A percentile compares a stretch with the other conserved stretches of the same genome.
phyloP scores from a whole-genome alignment of 2,329 filamentous ascomycete species.

The Penicillium sp. region DNA sequence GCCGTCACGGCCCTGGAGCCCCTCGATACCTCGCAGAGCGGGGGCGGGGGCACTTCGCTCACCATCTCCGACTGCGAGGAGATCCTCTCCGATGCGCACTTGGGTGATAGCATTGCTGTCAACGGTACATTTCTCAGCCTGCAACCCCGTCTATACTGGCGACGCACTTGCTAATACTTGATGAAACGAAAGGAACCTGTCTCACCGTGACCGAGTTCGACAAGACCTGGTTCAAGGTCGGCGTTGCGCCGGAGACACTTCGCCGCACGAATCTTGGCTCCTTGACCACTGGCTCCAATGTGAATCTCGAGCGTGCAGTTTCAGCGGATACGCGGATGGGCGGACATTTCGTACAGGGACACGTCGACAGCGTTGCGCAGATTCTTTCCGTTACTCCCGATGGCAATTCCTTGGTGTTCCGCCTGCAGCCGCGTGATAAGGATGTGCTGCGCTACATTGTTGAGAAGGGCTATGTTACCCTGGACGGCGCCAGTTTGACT shows the following conservation, averaged over 20 bases:
- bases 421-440: slow-evolving; percentile 72
- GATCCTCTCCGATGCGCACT: slow-evolving; percentile 81
- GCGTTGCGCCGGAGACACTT: slow-evolving; percentile 92
- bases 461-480: slow-evolving; percentile 92
- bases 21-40: slow-evolving; percentile 72
- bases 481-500: slow-evolving; percentile 94
- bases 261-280: slow-evolving; percentile 92
- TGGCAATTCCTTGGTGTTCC: slow-evolving; percentile 87
- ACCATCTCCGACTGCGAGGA: slow-evolving; percentile 76
- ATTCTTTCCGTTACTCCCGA: slow-evolving; percentile 76
- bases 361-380: slow-evolving; percentile 86
- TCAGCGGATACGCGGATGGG: slow-evolving; percentile 93
- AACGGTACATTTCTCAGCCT: slow-evolving; percentile 64
- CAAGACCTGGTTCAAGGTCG: slow-evolving; percentile 76
- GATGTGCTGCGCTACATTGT: slow-evolving; percentile 84
- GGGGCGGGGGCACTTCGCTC: slow-evolving; percentile 82
- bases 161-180: background rate
- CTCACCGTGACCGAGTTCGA: slow-evolving; percentile 83
- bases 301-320: slow-evolving; percentile 95
- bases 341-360: slow-evolving; percentile 96
- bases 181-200: slow-evolving; percentile 65
- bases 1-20: slow-evolving; percentile 81
- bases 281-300: slow-evolving; percentile 66
- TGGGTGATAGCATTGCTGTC: slow-evolving; percentile 92
- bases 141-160: background rate